Percentiles rank a stretch among this genome's conserved stretches.
These are phyloP conservation scores for Capronia coronata DNA, from an alignment of 2,329 filamentous ascomycete genomes.

Conservation along the genomic window DNA sequence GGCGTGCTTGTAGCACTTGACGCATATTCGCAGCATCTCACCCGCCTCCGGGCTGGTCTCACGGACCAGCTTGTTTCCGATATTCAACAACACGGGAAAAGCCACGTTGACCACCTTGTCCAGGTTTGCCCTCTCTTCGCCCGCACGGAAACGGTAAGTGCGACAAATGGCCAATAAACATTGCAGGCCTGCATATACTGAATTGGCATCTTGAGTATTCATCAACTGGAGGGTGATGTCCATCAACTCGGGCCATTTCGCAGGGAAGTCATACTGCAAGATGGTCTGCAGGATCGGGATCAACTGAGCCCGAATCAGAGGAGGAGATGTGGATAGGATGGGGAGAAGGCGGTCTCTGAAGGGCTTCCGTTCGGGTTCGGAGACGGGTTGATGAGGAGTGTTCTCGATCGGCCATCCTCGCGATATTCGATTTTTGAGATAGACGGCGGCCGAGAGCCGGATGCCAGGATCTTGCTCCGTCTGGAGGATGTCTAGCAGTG, in stretches of 20 bases:
- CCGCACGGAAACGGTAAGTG: conserved; percentile 88
- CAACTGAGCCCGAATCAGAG: conserved; percentile 82
- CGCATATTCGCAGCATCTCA: conserved; percentile 89
- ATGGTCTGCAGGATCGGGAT: conserved; percentile 94
- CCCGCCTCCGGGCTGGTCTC: conserved; percentile 91
- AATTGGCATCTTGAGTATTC: conserved; percentile 74
- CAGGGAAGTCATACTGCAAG: conserved; percentile 89
- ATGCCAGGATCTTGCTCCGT: conserved; percentile 78
- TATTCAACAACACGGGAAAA: conserved; percentile 78
- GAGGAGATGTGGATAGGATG: conserved; percentile 71
- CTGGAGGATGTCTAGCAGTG: conserved; percentile 83
- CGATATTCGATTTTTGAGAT: conserved; percentile 95
- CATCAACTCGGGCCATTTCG: conserved; percentile 90
- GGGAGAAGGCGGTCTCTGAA: conserved; percentile 86
- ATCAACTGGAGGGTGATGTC: conserved; percentile 85
- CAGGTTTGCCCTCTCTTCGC: conserved; percentile 75
- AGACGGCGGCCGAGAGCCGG: conserved; percentile 85
- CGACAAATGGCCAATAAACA: conserved; percentile 91
- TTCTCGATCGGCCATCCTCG: conserved; percentile 84
- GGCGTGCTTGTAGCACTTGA: conserved; percentile 97
- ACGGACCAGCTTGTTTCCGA: conserved; percentile 81
- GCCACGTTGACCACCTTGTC: conserved; percentile 88
- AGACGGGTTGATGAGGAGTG: conserved; percentile 65
- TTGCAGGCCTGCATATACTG: conserved; percentile 87
- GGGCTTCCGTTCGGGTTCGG: conserved; percentile 80